Percentiles rank a stretch among this genome's conserved stretches.
Conservation (phyloP, 805 yeast species). For the Saccharomyces eubayanus region DNA sequence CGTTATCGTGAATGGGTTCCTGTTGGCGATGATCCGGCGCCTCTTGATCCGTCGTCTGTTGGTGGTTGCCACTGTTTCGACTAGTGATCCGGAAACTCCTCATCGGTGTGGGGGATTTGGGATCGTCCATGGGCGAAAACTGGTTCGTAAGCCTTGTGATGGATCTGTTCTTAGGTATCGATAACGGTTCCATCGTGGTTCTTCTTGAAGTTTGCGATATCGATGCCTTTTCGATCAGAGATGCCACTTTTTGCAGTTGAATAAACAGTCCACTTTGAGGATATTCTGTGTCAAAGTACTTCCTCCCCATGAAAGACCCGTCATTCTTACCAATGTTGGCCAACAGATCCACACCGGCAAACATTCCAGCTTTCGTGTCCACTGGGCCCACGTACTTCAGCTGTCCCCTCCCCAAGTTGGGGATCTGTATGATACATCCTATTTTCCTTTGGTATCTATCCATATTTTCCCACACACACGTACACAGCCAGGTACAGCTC, state of each 20-base stretch:
- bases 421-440: conserved; percentile 38
- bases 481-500: not conserved
- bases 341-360: conserved; percentile 82
- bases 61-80: not conserved
- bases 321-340: conserved; percentile 69
- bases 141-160: not conserved
- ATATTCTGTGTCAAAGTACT: conserved; percentile 55
- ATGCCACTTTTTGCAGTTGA: conserved; percentile 40
- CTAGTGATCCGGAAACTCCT: conserved; percentile 3
- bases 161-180: not conserved
- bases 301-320: conserved; percentile 68
- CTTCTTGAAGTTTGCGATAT: conserved; percentile 9
- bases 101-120: conserved; percentile 10
- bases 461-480: not conserved
- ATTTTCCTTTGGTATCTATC: conserved; percentile 20
- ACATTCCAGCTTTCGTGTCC: conserved; percentile 61
- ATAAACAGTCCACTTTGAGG: conserved; percentile 74
- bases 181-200: conserved; percentile 6
- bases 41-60: not conserved
- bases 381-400: conserved; percentile 67
- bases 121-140: not conserved
- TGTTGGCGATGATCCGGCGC: not conserved
- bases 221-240: conserved; percentile 16
- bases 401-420: conserved; percentile 63
- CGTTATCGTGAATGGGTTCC: not conserved